A percentile compares a stretch with the other conserved stretches of the same genome.
Conservation (phyloP, 2,329 filamentous ascomycete genomes). For the Diaporthe sp. region DNA sequence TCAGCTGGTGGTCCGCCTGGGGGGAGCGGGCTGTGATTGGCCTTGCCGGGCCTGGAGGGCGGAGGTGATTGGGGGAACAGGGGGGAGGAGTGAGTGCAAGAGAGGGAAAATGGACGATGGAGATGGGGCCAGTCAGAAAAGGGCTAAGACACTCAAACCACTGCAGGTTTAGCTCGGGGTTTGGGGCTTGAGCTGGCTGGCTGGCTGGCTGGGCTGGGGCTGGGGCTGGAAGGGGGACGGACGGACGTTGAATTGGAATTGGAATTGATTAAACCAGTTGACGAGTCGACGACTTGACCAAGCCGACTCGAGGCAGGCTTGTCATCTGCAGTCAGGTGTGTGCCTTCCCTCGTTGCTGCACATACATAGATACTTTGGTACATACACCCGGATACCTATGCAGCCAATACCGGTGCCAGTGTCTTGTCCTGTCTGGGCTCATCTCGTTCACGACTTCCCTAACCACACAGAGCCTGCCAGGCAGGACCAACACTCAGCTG, state of each 20-base stretch:
- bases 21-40: conserved; percentile 44
- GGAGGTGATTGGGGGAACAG: conserved; percentile 19
- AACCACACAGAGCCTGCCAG: background rate
- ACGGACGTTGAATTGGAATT: conserved; percentile 1
- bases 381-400: background rate
- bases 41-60: conserved; percentile 7
- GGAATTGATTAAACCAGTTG: background rate
- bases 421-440: conserved; percentile 18
- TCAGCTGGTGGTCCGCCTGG: conserved; percentile 35
- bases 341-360: background rate
- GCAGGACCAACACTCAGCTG: background rate
- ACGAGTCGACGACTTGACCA: too few relatives aligned
- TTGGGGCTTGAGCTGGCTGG: conserved; percentile 10
- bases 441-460: background rate
- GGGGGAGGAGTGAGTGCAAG: background rate
- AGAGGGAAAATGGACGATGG: background rate
- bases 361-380: background rate
- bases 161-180: conserved; percentile 14
- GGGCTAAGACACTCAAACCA: conserved; percentile 1
- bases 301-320: background rate
- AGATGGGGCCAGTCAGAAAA: background rate
- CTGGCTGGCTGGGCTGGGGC: conserved; percentile 11
- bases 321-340: background rate
- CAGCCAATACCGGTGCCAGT: conserved; percentile 8
- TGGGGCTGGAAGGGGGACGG: background rate